Evolutionary conservation across 1,139 yeast genomes (phyloP), one percentile per base, ranked within the genome.

Genomic region (Yamadazyma triangularis): DNA sequence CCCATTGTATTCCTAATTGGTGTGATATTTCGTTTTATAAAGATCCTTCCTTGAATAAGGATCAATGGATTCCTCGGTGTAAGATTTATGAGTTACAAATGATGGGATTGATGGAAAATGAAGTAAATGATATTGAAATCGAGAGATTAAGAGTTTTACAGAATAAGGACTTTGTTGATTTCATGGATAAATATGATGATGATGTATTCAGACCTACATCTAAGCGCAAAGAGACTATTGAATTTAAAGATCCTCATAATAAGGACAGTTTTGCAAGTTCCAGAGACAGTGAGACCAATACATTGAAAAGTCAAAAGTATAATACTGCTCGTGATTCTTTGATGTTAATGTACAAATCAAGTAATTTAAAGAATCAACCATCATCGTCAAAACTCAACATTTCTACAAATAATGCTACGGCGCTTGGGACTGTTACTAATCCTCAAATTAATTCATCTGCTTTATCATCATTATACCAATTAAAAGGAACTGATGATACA

Each of bases 51-150:
- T 52, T 65, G n/a, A 62, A 54, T 13, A 57, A 67, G 12, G 67
- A 68, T 25, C 85, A 81, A 44, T 91, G 97, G 96, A 74, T 82
- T 16, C 96, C 98, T 1, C 66, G 94, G 22, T 88, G 96, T 55
- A 88, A 87, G 49, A 88, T 93, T 29, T 89, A 91, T 53, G 97
- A 89, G 47, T 60, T 93, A 14, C 98, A 91, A 53, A 93, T 91
- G 97, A 89, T 89, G 95, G 98, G 97, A 0, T 76, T 89, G 4
- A 87, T 89, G 82, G 97, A 89, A 45, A 86, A 84, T 45, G 96
- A 89, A 48, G 67, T 79, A 30, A 77, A 77, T 42, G 74, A 79
- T 7, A 73, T 80, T 21, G 70, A 77, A 11, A 73, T 86, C 15
- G 79, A 77, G 23, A 65, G 82, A 27, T 59, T 82, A 33, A 58